Conservation (phyloP, 306 rosid species). For the Casuarina cunninghamiana region DNA sequence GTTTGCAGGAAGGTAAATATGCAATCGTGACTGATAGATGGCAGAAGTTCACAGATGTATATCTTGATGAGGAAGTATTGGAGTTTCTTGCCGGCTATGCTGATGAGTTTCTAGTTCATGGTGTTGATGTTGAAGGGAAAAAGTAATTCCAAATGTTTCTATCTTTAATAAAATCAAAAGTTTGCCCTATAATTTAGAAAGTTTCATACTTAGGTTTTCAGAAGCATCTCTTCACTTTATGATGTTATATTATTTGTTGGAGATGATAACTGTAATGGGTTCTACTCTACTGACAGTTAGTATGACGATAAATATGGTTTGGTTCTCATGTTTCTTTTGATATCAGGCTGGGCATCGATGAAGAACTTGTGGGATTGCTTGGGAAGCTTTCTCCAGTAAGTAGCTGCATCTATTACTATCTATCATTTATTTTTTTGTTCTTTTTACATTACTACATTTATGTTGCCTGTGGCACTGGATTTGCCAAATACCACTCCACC, state of each 20-base stretch:
- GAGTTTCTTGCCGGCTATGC: slow-evolving; percentile 80
- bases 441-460: not conserved
- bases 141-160: slow-evolving; percentile 46
- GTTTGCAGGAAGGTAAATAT: slow-evolving; percentile 72
- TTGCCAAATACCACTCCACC: not conserved
- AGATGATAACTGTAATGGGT: not conserved
- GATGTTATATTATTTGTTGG: not conserved
- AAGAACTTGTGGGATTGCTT: slow-evolving; percentile 87
- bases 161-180: not conserved
- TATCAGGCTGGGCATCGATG: slow-evolving; percentile 90
- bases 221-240: not conserved
- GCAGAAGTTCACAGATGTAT: slow-evolving; percentile 92
- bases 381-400: slow-evolving; percentile 87
- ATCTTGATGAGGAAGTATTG: slow-evolving; percentile 55
- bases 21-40: slow-evolving; percentile 95
- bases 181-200: not conserved
- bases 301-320: not conserved
- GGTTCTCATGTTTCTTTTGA: slow-evolving; percentile 29
- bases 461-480: not conserved
- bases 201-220: not conserved
- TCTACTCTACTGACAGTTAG: not conserved
- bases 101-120: slow-evolving; percentile 92
- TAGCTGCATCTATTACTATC: slow-evolving; percentile 6
- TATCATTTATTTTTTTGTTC: not conserved
- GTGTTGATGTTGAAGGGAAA: slow-evolving; percentile 98